Base-by-base conservation (phyloP, 768 basidiomycete genomes). In the Hygrophorus russula region DNA sequence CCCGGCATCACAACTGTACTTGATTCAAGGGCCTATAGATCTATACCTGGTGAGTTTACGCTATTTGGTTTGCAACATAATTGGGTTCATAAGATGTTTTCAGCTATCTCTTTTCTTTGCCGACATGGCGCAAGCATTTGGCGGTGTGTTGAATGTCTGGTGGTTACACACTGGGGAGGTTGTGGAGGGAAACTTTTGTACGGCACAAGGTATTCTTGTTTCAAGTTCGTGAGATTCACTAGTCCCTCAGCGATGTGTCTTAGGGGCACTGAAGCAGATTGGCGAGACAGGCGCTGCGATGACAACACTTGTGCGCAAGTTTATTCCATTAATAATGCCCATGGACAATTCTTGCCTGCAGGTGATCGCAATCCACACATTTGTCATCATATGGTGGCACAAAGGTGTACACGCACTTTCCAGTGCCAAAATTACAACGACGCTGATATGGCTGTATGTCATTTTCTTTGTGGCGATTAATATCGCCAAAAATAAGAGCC, bases 361-460 rank as follows among this genome's bases (percentile, higher is more conserved):
- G 47, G 36, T 35, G 2, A 48, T 48, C 13, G 47, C 44, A 10
- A 20, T 48, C 34, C 39, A 44, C 14, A 33, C 36, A 8, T 48
- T 48, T 35, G 36, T 44, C 17, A 32, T n/a, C 10, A 24, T 45
- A n/a, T 48, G 47, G 47, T 48, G 47, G 47, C 24, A 27, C 7
- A 5, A 28, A 18, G 47, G 47, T 18, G 15, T 12, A 17, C 12
- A 17, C 27, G 46, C 41, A 11, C 35, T 44, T n/a, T n/a, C 18
- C 14, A 20, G 15, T 2, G 47, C 47, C 19, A 41, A 18, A 18
- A n/a, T 52, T 24, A 51, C 63, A 15, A 48, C 65, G 8, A 46
- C 45, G 20, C 19, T 51, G 5, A 56, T 59, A 38, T 71, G 66
- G 66, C 29, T 57, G 4, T 64, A 30, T 30, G 35, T 48, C 13